Percentiles rank a stretch among this genome's conserved stretches.
phyloP scores from a whole-genome alignment of 345 rosid species.

The Bruguiera sexangula region DNA sequence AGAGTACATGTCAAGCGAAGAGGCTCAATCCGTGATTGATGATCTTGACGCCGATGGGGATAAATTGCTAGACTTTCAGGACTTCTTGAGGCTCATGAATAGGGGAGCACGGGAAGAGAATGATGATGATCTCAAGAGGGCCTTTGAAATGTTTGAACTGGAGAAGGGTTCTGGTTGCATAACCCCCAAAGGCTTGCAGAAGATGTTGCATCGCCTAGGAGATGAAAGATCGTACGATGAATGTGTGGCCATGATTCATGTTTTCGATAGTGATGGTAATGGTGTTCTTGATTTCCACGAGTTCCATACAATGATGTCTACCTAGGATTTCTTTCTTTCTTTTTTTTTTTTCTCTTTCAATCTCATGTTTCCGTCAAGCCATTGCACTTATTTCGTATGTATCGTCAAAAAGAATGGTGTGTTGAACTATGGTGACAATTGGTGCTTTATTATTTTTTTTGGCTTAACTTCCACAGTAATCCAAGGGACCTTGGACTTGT shows the following conservation, averaged over 20 bases:
- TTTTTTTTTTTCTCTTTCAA: too few species aligned
- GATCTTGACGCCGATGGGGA: conserved; percentile 71
- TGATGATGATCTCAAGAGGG: conserved; percentile 58
- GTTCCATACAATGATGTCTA: conserved; percentile 75
- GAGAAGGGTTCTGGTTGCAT: conserved; percentile 78
- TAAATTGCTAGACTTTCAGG: conserved; percentile 55
- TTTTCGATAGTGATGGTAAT: conserved; percentile 72
- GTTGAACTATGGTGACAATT: too few species aligned
- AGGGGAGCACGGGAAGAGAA: conserved; percentile 24
- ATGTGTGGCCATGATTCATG: conserved; percentile 75
- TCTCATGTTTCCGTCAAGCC: too few species aligned
- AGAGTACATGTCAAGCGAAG: conserved; percentile 58
- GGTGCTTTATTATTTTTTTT: too few species aligned
- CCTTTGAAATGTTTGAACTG: conserved; percentile 83
- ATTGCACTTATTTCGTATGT: too few species aligned
- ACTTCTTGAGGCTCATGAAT: conserved; percentile 60
- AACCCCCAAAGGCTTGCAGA: conserved; percentile 73
- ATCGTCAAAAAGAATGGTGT: too few species aligned
- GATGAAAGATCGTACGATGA: conserved; percentile 62
- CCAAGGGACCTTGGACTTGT: too few species aligned
- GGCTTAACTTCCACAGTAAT: too few species aligned
- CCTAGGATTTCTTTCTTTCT: background rate
- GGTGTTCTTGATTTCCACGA: conserved; percentile 85
- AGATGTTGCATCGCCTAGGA: conserved; percentile 65
- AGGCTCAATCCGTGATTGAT: conserved; percentile 50